A percentile compares a stretch with the other conserved stretches of the same genome.
Evolutionary conservation across 106 monocot species (phyloP).

Genomic region (Allium sativum): DNA sequence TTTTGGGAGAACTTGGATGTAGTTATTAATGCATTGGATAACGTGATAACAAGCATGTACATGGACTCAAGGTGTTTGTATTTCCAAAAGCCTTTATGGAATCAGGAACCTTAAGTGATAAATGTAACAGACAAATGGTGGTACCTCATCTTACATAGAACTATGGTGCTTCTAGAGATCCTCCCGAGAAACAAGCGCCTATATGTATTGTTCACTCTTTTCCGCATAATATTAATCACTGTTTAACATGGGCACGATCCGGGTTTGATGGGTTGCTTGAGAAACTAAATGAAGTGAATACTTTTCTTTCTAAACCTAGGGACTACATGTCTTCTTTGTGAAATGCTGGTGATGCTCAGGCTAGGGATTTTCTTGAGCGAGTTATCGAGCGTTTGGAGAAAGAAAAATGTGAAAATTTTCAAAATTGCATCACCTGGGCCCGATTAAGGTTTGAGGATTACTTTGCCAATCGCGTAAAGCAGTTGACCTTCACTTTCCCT

Average conservation of each 20-base stretch:
- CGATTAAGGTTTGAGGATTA: conserved; percentile 88
- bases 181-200: conserved; percentile 88
- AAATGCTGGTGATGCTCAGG: conserved; percentile 77
- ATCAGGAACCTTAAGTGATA: conserved; percentile 71
- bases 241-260: conserved; percentile 82
- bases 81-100: conserved; percentile 83
- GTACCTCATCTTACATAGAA: conserved; percentile 87
- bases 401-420: conserved; percentile 63
- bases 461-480: conserved; percentile 74
- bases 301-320: conserved; percentile 48
- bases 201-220: conserved; percentile 91
- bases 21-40: conserved; percentile 82
- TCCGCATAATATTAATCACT: conserved; percentile 88
- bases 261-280: conserved; percentile 84
- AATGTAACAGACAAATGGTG: conserved; percentile 91
- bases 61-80: conserved; percentile 69
- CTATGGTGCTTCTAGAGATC: conserved; percentile 83
- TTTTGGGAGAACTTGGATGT: conserved; percentile 72
- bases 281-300: conserved; percentile 66
- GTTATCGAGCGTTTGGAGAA: conserved; percentile 66
- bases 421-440: conserved; percentile 81
- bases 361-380: conserved; percentile 67
- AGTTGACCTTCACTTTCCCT: conserved; percentile 71
- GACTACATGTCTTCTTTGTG: conserved; percentile 47
- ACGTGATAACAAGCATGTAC: conserved; percentile 84